Percentiles rank a stretch among this genome's conserved stretches.
Evolutionary conservation across 2,329 filamentous ascomycete genomes (phyloP).

Genomic region (Curvularia sp.): DNA sequence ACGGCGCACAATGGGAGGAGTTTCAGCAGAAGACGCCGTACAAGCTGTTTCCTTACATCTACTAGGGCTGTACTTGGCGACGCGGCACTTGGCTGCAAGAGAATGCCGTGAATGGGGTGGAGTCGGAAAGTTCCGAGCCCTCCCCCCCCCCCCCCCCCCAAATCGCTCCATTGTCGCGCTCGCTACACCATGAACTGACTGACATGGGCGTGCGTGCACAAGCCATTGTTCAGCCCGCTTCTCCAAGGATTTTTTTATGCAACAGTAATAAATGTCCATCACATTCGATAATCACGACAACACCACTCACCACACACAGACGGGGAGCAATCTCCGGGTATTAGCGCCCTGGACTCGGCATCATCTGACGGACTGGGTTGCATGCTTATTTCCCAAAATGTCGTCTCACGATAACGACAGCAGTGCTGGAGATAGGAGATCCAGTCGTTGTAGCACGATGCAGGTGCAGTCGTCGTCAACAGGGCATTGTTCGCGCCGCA

Average conservation of each 20-base stretch:
- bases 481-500: constrained; percentile 5
- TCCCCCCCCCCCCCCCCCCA: not conserved
- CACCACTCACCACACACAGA: constrained; percentile 4
- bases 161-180: not conserved
- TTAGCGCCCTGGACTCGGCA: constrained; percentile 18
- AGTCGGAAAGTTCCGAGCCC: not conserved
- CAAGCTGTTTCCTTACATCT: constrained; percentile 45
- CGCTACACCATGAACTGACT: constrained; percentile 1
- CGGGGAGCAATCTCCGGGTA: constrained; percentile 11
- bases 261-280: constrained; percentile 8
- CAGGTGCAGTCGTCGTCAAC: constrained; percentile 25
- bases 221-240: constrained; percentile 1
- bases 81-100: not conserved
- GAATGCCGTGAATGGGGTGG: not conserved
- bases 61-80: constrained; percentile 23
- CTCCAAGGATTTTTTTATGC: constrained; percentile 7
- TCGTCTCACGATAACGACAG: constrained; percentile 32
- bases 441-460: constrained; percentile 31
- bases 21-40: constrained; percentile 54
- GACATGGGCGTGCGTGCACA: constrained; percentile 8
- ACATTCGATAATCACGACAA: constrained; percentile 11
- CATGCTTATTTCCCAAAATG: constrained; percentile 17
- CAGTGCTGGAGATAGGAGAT: constrained; percentile 5
- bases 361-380: constrained; percentile 19
- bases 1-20: constrained; percentile 52